Conservation (phyloP, 305 asterid genomes). For the Nicotiana rustica region DNA sequence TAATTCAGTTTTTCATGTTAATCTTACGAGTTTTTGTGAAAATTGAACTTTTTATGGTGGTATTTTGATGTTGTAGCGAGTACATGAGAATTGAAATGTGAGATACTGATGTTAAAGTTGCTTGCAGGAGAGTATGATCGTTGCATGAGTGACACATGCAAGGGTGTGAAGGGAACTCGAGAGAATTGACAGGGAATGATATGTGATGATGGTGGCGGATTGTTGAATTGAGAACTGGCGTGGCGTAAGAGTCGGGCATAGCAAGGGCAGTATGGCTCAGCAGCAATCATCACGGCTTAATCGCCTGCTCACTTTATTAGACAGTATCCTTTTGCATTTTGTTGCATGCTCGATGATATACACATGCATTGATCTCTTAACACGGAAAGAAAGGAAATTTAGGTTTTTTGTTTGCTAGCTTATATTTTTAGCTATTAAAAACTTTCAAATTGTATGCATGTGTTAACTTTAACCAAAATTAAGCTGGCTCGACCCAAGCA, state of each 20-base stretch:
- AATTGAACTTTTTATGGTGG: neutral
- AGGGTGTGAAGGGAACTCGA: slow-evolving; percentile 24
- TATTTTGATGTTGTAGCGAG: slow-evolving; percentile 18
- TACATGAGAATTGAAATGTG: neutral
- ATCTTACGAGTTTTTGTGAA: neutral
- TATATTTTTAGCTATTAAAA: neutral
- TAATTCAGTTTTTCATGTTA: slow-evolving; percentile 8
- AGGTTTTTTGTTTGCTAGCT: neutral
- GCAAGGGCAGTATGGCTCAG: slow-evolving; percentile 68
- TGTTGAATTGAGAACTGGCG: slow-evolving; percentile 12
- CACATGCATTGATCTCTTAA: slow-evolving; percentile 5
- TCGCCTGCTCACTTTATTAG: slow-evolving; percentile 91
- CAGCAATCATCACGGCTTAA: slow-evolving; percentile 91
- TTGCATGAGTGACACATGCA: slow-evolving; percentile 32
- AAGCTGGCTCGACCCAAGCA: slow-evolving; percentile 97
- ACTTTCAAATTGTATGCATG: neutral
- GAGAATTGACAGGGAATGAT: neutral
- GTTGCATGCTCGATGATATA: slow-evolving; percentile 19
- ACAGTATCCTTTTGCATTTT: slow-evolving; percentile 76
- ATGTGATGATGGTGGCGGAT: slow-evolving; percentile 19
- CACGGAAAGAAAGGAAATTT: neutral
- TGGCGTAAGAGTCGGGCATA: neutral
- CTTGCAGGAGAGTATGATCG: neutral
- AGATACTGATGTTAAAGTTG: neutral
- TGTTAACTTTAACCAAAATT: slow-evolving; percentile 62